Evolutionary conservation across 2,329 filamentous ascomycete species (phyloP).

Genomic region (Ophiostoma triangulosporum): DNA sequence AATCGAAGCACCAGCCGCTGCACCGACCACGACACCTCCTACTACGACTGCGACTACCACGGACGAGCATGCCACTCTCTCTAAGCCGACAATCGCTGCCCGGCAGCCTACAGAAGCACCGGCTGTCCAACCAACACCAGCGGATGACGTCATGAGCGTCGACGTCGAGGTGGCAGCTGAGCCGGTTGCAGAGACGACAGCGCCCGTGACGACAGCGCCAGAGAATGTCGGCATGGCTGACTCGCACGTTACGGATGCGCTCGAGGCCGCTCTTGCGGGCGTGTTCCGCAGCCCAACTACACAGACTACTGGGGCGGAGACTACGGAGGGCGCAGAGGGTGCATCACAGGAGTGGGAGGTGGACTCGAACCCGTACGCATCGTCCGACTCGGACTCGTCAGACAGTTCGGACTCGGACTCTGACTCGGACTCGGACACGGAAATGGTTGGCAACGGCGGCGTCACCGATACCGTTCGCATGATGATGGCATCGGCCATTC

Average conservation of each 20-base stretch:
- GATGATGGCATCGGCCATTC: constrained; percentile 70
- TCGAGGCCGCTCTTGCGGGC: constrained; percentile 16
- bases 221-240: constrained; percentile 3
- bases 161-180: background rate
- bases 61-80: background rate
- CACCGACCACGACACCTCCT: background rate
- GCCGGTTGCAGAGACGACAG: background rate
- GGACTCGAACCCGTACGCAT: constrained; percentile 65
- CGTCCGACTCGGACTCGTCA: constrained; percentile 24
- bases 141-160: constrained; percentile 8
- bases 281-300: constrained; percentile 4
- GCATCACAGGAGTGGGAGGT: constrained; percentile 57
- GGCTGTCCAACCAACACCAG: background rate
- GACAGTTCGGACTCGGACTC: constrained; percentile 38
- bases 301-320: background rate
- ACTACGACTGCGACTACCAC: background rate
- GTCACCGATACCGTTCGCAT: constrained; percentile 74
- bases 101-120: background rate
- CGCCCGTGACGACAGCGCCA: background rate
- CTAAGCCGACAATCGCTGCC: background rate
- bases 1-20: background rate
- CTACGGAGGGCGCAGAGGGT: background rate
- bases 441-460: constrained; percentile 55
- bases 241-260: constrained; percentile 14
- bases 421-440: constrained; percentile 47